These are phyloP conservation scores for Phytophthora palmivora DNA, from an alignment of 352 stramenopile species.

Conservation along the genomic window DNA sequence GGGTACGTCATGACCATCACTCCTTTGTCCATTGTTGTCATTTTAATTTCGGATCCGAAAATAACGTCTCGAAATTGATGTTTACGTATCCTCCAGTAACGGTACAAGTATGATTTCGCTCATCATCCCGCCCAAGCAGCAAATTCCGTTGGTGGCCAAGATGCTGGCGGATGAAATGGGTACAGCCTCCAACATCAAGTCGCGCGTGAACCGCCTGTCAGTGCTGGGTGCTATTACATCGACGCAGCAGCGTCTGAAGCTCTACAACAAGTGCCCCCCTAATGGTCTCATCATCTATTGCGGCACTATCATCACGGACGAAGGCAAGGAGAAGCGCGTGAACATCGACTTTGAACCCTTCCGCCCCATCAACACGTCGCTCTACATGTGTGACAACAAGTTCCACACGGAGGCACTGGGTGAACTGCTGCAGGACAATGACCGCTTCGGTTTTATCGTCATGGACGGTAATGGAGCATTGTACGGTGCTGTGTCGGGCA, in stretches of 20 bases:
- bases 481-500: constrained; percentile 97
- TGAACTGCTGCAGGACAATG: constrained; percentile 99
- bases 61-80: not conserved
- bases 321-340: constrained; percentile 99
- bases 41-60: constrained; percentile 16
- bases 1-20: constrained; percentile 66
- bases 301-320: constrained; percentile 99
- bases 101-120: constrained; percentile 99
- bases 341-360: constrained; percentile 99
- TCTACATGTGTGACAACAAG: constrained; percentile 99
- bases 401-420: constrained; percentile 99
- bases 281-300: constrained; percentile 99
- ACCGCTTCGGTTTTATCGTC: constrained; percentile 99
- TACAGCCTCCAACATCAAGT: constrained; percentile 99
- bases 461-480: constrained; percentile 99
- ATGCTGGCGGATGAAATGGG: constrained; percentile 99
- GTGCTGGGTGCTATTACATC: constrained; percentile 99
- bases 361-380: constrained; percentile 99
- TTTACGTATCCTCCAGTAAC: constrained; percentile 77
- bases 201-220: constrained; percentile 97
- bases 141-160: constrained; percentile 98
- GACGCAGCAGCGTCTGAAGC: constrained; percentile 99
- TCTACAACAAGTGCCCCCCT: constrained; percentile 97
- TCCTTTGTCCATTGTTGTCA: no score
- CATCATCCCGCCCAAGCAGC: constrained; percentile 98